These are phyloP conservation scores for Dioszegia hungarica DNA, from an alignment of 768 basidiomycete genomes.

Conservation along the genomic window DNA sequence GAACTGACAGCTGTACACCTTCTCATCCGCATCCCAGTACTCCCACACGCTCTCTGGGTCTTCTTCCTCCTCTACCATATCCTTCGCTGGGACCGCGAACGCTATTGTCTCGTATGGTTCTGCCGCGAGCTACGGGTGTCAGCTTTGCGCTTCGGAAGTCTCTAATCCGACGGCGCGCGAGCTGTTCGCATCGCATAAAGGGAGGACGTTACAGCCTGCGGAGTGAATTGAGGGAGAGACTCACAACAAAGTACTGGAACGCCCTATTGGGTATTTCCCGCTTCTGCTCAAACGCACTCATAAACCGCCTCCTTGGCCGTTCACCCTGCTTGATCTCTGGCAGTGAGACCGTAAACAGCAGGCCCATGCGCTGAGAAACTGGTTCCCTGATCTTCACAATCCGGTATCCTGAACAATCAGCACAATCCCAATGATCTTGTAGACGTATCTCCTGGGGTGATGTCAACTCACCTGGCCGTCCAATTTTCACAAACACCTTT, in stretches of 20 bases:
- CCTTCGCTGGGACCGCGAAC: constrained; percentile 95
- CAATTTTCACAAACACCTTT: constrained; percentile 96
- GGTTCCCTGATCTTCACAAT: constrained; percentile 91
- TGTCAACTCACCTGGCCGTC: constrained; percentile 58
- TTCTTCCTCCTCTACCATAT: constrained; percentile 62
- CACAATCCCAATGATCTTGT: background rate
- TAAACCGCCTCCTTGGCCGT: constrained; percentile 79
- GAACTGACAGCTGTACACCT: constrained; percentile 97
- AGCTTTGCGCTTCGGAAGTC: too few relatives aligned
- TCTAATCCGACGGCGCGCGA: too few relatives aligned
- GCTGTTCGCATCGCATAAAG: background rate
- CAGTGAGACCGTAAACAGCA: constrained; percentile 87
- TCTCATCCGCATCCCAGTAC: constrained; percentile 98
- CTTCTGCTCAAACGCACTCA: constrained; percentile 98
- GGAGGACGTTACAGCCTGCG: too few relatives aligned
- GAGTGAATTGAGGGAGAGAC: too few relatives aligned
- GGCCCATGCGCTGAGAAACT: constrained; percentile 78
- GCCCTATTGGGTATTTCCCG: constrained; percentile 90
- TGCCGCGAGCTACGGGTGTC: constrained; percentile 72
- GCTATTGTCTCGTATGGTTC: constrained; percentile 98
- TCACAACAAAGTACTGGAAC: constrained; percentile 92
- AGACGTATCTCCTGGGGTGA: too few relatives aligned
- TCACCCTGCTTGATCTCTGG: constrained; percentile 88
- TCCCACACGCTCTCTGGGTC: constrained; percentile 94
- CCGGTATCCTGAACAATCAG: constrained; percentile 54